phyloP scores from a whole-genome alignment of 495 filamentous ascomycete genomes.

The Talaromyces borbonicus region DNA sequence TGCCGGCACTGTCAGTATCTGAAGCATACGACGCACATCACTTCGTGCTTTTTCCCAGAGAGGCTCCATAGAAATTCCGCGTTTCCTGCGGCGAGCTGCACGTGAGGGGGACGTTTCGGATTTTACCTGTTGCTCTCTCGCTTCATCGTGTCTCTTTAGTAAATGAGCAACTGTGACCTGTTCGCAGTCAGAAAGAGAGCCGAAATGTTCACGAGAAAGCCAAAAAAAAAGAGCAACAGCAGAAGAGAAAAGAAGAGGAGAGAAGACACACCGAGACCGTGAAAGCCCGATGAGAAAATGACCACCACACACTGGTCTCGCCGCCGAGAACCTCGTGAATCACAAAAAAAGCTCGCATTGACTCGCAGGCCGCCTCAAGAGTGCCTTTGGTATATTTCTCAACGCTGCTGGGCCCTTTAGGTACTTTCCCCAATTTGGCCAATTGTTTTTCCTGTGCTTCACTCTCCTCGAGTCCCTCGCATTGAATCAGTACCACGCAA shows the following conservation, averaged over 20 bases:
- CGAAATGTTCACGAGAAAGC: no score
- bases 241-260: not conserved
- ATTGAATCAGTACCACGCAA: conserved; percentile 61
- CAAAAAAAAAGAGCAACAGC: no score
- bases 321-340: conserved; percentile 50
- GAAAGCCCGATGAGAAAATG: conserved; percentile 65
- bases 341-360: conserved; percentile 54
- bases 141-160: conserved; percentile 11
- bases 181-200: conserved; percentile 23
- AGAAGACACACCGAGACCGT: conserved; percentile 49
- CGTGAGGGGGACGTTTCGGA: not conserved
- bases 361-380: conserved; percentile 59
- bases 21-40: conserved; percentile 52
- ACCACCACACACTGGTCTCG: conserved; percentile 68
- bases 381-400: conserved; percentile 39
- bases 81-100: not conserved
- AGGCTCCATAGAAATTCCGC: conserved; percentile 32
- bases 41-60: conserved; percentile 43
- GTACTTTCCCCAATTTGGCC: not conserved
- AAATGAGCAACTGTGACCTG: conserved; percentile 18
- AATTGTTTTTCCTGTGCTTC: not conserved
- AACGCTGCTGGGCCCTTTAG: not conserved
- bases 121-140: conserved; percentile 10
- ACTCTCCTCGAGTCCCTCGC: conserved; percentile 41
- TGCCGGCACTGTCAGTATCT: conserved; percentile 45